Evolutionary conservation across 2,329 filamentous ascomycete genomes (phyloP).

Genomic region (Penicillium frequentans): DNA sequence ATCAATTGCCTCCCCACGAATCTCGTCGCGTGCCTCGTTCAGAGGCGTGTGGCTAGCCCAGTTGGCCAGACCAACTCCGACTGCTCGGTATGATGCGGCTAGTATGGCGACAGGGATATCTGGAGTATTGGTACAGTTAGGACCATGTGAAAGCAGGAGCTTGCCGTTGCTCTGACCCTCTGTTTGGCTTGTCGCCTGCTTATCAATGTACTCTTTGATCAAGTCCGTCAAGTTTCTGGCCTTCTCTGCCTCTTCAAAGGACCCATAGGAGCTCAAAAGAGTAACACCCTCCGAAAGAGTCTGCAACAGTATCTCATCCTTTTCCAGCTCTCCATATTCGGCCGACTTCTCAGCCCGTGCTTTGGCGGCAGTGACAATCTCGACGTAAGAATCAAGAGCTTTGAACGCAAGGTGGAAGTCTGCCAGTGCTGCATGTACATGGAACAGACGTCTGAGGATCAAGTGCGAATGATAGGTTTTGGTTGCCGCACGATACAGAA

Average conservation of each 20-base stretch:
- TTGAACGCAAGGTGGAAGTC: conserved; percentile 92
- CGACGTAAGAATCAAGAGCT: conserved; percentile 87
- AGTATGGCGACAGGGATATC: conserved; percentile 61
- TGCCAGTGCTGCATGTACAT: conserved; percentile 79
- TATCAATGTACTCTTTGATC: conserved; percentile 73
- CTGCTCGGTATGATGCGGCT: conserved; percentile 74
- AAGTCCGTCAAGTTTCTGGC: conserved; percentile 69
- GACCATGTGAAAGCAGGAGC: conserved; percentile 15
- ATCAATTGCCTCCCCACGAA: conserved; percentile 75
- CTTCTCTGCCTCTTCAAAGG: conserved; percentile 72
- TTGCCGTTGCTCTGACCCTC: conserved; percentile 25
- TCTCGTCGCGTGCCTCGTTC: conserved; percentile 65
- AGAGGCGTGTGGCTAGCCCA: conserved; percentile 84
- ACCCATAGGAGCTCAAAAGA: conserved; percentile 79
- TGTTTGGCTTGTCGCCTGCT: conserved; percentile 44
- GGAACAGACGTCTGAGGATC: conserved; percentile 82
- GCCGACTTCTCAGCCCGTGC: conserved; percentile 73
- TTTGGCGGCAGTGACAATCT: conserved; percentile 82
- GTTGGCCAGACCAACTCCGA: conserved; percentile 81
- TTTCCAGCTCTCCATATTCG: conserved; percentile 69
- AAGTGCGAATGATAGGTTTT: conserved; percentile 95
- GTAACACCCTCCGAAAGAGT: conserved; percentile 79
- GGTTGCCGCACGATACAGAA: conserved; percentile 83
- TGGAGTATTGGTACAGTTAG: conserved; percentile 15
- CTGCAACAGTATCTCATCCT: conserved; percentile 72